A percentile compares a stretch with the other conserved stretches of the same genome.
These are phyloP conservation scores for Nicotiana obtusifolia DNA, from an alignment of 257 asterid species.

Conservation along the genomic window DNA sequence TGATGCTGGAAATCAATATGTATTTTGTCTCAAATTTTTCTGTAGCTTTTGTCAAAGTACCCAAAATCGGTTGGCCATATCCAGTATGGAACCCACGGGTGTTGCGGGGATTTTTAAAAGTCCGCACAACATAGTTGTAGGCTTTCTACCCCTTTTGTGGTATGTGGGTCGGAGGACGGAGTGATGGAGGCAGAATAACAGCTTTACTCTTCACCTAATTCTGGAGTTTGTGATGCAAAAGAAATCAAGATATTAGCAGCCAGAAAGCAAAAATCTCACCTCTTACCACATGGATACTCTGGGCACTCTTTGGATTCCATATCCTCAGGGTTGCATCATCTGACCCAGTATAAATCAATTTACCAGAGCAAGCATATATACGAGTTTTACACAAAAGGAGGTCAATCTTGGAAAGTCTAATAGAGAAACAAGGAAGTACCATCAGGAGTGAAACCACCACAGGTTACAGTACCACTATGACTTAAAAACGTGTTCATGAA, in stretches of 20 bases:
- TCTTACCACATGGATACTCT: slow-evolving; percentile 59
- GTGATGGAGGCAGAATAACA: too few species aligned
- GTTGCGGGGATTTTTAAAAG: too few species aligned
- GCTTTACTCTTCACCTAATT: too few species aligned
- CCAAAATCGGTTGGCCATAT: too few species aligned
- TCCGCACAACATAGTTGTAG: too few species aligned
- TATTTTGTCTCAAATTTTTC: too few species aligned
- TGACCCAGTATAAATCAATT: slow-evolving; percentile 73
- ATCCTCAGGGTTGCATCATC: slow-evolving; percentile 88
- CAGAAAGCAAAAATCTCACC: slow-evolving; percentile 34
- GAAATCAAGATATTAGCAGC: neutral
- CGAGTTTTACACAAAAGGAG: neutral
- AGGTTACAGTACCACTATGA: slow-evolving; percentile 69
- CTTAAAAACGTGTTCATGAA: slow-evolving; percentile 54
- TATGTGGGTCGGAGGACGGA: too few species aligned
- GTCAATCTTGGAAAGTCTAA: neutral
- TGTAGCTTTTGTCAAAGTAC: too few species aligned
- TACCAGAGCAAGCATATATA: slow-evolving; percentile 39
- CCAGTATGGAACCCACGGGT: too few species aligned
- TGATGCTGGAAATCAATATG: too few species aligned
- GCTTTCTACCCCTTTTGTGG: too few species aligned
- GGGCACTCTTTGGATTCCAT: slow-evolving; percentile 72
- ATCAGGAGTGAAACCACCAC: slow-evolving; percentile 92
- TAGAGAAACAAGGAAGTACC: slow-evolving; percentile 39
- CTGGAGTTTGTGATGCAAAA: too few species aligned